A percentile compares a stretch with the other conserved stretches of the same genome.
Evolutionary conservation across 805 yeast genomes (phyloP).

Genomic region (Scheffersomyces coipomensis): DNA sequence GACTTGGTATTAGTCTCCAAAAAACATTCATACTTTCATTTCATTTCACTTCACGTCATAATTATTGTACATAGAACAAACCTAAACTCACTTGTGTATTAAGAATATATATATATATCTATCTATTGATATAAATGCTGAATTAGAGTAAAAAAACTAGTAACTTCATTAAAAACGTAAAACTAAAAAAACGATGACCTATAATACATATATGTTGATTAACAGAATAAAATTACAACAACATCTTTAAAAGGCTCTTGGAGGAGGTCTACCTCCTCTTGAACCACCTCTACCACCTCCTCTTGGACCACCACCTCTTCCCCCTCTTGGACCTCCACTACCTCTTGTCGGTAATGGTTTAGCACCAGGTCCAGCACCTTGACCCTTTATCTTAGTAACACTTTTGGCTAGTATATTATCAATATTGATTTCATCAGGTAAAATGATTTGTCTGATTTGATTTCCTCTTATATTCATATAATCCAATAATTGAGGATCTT

Average conservation of each 20-base stretch:
- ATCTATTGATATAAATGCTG: no score
- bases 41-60: no score
- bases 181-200: not conserved
- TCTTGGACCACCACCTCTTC: conserved; percentile 28
- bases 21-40: no score
- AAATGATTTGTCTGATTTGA: conserved; percentile 75
- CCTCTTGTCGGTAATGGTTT: conserved; percentile 11
- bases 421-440: conserved; percentile 84
- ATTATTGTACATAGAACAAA: not conserved
- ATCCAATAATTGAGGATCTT: conserved; percentile 69
- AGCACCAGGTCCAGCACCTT: conserved; percentile 42
- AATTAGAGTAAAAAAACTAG: no score
- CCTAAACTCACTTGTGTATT: not conserved
- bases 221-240: not conserved
- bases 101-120: no score
- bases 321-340: conserved; percentile 17
- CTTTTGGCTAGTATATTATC: conserved; percentile 60
- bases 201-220: conserved; percentile 1
- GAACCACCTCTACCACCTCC: conserved; percentile 18
- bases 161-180: no score
- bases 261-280: conserved; percentile 13
- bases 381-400: conserved; percentile 38
- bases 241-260: conserved; percentile 23
- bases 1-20: conserved; percentile 37
- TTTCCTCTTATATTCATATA: conserved; percentile 86